These are phyloP conservation scores for Lactarius hatsudake DNA, from an alignment of 768 basidiomycete species.

Conservation along the genomic window DNA sequence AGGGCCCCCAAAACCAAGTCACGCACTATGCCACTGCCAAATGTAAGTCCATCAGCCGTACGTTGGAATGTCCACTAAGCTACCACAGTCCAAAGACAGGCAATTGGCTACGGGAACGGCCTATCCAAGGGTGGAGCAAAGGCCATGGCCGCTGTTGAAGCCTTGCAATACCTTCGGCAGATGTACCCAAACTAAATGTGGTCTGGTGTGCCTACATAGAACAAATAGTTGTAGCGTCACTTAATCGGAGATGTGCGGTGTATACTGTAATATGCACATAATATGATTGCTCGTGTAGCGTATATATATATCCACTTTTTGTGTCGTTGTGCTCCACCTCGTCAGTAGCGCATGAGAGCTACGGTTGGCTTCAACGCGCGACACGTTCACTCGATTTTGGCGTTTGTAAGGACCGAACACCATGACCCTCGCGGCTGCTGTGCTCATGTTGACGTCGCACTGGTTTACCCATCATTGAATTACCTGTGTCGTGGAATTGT, in stretches of 20 bases:
- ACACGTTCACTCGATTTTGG: too few species aligned
- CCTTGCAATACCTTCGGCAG: neutral
- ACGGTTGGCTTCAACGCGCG: too few species aligned
- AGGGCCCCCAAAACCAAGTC: slow-evolving; percentile 1
- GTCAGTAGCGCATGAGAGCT: neutral
- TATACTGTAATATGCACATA: neutral
- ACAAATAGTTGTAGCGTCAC: neutral
- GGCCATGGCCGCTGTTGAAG: neutral
- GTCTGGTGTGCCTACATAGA: neutral
- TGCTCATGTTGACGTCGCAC: too few species aligned
- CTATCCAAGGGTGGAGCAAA: neutral
- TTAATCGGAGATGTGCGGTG: neutral
- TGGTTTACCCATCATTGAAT: too few species aligned
- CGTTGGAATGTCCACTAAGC: neutral
- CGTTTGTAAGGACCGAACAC: too few species aligned
- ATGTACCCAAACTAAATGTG: neutral
- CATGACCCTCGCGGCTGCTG: too few species aligned
- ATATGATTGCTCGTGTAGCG: neutral
- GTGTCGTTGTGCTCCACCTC: neutral
- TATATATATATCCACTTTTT: neutral
- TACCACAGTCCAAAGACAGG: neutral
- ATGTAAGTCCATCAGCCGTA: slow-evolving; percentile 1
- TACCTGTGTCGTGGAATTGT: too few species aligned
- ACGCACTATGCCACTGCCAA: neutral
- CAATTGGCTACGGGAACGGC: neutral